Percentiles rank a stretch among this genome's conserved stretches.
phyloP scores from a whole-genome alignment of 1,139 yeast genomes.

The Saccharomyces hybrid region DNA sequence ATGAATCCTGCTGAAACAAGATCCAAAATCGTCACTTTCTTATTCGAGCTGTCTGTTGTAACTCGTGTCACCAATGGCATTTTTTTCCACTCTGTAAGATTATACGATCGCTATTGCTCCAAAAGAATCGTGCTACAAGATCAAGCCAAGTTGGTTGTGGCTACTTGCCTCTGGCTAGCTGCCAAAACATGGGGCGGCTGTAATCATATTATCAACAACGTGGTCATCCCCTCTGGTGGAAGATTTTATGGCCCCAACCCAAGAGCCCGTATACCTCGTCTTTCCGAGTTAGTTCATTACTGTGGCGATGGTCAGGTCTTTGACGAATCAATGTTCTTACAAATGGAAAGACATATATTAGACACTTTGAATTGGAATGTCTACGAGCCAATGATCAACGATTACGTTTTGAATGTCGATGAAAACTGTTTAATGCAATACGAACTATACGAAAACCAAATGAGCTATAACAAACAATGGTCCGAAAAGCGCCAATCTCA shows the following conservation, averaged over 20 bases:
- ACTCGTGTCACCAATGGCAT: constrained; percentile 56
- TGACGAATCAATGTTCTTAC: constrained; percentile 53
- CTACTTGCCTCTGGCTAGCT: constrained; percentile 62
- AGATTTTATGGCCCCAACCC: constrained; percentile 59
- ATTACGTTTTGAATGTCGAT: constrained; percentile 39
- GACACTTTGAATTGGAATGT: constrained; percentile 57
- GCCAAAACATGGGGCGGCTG: constrained; percentile 63
- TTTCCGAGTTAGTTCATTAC: constrained; percentile 50
- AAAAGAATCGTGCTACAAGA: constrained; percentile 54
- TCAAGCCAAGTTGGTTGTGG: constrained; percentile 55
- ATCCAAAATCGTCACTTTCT: constrained; percentile 47
- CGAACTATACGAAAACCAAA: constrained; percentile 32
- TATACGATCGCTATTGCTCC: constrained; percentile 61
- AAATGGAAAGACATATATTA: constrained; percentile 49
- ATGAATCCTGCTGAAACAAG: constrained; percentile 44
- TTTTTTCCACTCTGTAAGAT: constrained; percentile 48
- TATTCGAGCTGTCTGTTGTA: constrained; percentile 48
- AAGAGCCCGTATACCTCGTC: constrained; percentile 56
- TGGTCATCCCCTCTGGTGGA: constrained; percentile 45
- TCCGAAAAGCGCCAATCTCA: constrained; percentile 22
- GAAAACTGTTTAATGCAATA: constrained; percentile 37
- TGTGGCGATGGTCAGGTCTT: constrained; percentile 53
- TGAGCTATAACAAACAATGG: constrained; percentile 25
- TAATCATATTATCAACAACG: constrained; percentile 53
- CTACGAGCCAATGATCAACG: constrained; percentile 51